A percentile compares a stretch with the other conserved stretches of the same genome.
These are phyloP conservation scores for Viola odorata DNA, from an alignment of 345 rosid species.

Conservation along the genomic window DNA sequence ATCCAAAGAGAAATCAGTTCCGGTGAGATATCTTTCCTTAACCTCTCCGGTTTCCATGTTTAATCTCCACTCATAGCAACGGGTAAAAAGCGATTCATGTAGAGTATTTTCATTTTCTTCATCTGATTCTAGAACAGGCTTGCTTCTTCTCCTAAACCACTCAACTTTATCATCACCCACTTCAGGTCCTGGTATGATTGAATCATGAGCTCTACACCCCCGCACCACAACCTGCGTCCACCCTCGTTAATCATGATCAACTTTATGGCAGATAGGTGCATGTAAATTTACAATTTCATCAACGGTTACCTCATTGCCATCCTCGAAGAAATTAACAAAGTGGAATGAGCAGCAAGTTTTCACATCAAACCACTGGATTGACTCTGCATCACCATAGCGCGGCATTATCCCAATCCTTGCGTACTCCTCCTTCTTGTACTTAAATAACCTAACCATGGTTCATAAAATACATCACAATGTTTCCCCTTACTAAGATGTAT, in stretches of 20 bases:
- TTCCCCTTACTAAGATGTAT: not conserved
- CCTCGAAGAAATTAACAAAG: constrained; percentile 40
- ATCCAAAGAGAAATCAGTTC: constrained; percentile 31
- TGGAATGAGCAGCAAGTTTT: constrained; percentile 32
- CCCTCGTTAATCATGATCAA: not conserved
- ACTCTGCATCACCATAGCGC: constrained; percentile 40
- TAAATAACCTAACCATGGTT: constrained; percentile 20
- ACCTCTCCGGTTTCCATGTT: constrained; percentile 39
- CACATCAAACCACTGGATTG: constrained; percentile 37
- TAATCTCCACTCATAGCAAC: constrained; percentile 38
- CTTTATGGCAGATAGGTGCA: too few relatives aligned
- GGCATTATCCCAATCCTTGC: constrained; percentile 48
- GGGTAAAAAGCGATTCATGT: constrained; percentile 15
- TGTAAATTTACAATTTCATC: not conserved
- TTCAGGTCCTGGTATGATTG: constrained; percentile 36
- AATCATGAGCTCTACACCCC: constrained; percentile 38
- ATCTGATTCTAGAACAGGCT: not conserved
- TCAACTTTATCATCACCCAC: constrained; percentile 24
- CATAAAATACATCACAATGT: not conserved
- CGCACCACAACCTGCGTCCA: constrained; percentile 33
- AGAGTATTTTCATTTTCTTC: constrained; percentile 1
- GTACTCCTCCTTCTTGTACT: constrained; percentile 21
- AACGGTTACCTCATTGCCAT: constrained; percentile 31
- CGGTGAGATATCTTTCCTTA: constrained; percentile 29
- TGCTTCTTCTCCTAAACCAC: constrained; percentile 22